Percentiles rank a stretch among this genome's conserved stretches.
Conservation (phyloP, 768 basidiomycete genomes). For the Trametes maxima region DNA sequence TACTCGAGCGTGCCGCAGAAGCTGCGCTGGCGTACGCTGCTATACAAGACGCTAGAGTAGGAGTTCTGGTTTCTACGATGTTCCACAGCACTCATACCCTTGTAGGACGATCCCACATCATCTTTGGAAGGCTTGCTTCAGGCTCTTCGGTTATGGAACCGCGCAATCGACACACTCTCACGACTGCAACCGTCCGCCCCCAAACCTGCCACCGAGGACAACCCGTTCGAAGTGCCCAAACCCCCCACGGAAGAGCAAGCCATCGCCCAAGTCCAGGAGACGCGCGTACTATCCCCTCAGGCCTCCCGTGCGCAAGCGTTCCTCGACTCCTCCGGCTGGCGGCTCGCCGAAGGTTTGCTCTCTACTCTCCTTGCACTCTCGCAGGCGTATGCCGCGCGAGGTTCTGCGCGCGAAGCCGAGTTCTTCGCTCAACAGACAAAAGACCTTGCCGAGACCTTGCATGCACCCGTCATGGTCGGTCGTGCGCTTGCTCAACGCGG, state of each 20-base stretch:
- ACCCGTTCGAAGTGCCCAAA: conserved; percentile 59
- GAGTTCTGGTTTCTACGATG: conserved; percentile 15
- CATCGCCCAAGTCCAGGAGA: conserved; percentile 2
- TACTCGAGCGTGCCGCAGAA: conserved; percentile 69
- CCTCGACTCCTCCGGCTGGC: conserved; percentile 71
- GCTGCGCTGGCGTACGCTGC: conserved; percentile 70
- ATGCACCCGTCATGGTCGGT: conserved; percentile 63
- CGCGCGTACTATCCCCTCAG: conserved; percentile 15
- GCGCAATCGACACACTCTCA: conserved; percentile 68
- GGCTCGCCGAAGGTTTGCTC: conserved; percentile 71
- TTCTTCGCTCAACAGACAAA: conserved; percentile 80
- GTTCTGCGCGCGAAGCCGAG: conserved; percentile 82
- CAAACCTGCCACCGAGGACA: conserved; percentile 37
- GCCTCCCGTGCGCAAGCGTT: conserved; percentile 33
- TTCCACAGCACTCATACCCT: conserved; percentile 2
- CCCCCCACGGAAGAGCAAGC: conserved; percentile 18
- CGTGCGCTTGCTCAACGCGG: conserved; percentile 68
- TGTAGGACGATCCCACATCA: conserved; percentile 61
- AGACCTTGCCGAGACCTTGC: conserved; percentile 70
- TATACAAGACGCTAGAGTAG: conserved; percentile 69
- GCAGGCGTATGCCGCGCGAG: conserved; percentile 66
- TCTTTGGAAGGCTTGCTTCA: conserved; percentile 64
- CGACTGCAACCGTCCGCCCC: conserved; percentile 51
- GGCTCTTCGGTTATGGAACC: conserved; percentile 78
- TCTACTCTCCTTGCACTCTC: conserved; percentile 65